Conservation (phyloP, 2,329 filamentous ascomycete species). For the Diaporthe batatas region DNA sequence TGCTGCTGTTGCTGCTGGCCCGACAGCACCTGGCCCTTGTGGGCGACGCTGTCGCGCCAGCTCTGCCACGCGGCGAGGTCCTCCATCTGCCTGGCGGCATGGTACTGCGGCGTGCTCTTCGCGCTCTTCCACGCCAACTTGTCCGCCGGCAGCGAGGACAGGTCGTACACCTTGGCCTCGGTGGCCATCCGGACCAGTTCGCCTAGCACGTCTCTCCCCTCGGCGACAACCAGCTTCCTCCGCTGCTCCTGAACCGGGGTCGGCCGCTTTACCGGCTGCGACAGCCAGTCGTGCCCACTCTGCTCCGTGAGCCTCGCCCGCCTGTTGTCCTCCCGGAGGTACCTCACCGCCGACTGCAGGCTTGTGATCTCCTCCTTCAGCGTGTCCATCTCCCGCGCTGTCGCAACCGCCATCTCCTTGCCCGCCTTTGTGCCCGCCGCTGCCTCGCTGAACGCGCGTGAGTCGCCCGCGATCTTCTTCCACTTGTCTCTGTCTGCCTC, state of each 20-base stretch:
- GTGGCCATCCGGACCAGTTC: conserved; percentile 74
- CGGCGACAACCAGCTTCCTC: conserved; percentile 66
- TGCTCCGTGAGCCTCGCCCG: conserved; percentile 71
- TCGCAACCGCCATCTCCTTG: conserved; percentile 76
- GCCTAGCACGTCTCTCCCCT: conserved; percentile 73
- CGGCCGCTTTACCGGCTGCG: conserved; percentile 69
- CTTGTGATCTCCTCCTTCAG: conserved; percentile 77
- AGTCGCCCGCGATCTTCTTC: conserved; percentile 78
- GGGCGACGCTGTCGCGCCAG: conserved; percentile 68
- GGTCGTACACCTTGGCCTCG: conserved; percentile 69
- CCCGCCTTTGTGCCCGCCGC: conserved; percentile 64
- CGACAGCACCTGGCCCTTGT: conserved; percentile 62
- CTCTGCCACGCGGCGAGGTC: conserved; percentile 73
- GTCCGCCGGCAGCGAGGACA: conserved; percentile 69
- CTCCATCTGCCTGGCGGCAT: conserved; percentile 74
- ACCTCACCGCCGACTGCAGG: conserved; percentile 75
- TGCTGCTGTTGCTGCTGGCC: conserved; percentile 40
- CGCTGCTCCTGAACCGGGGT: conserved; percentile 62
- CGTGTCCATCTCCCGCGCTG: conserved; percentile 78
- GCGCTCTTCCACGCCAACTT: conserved; percentile 76
- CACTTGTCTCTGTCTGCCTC: conserved; percentile 77
- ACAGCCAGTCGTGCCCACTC: conserved; percentile 71
- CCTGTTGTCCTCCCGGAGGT: conserved; percentile 76
- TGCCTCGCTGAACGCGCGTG: conserved; percentile 65
- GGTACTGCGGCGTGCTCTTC: conserved; percentile 73